Conservation (phyloP, 768 basidiomycete species). For the Trametes maxima region DNA sequence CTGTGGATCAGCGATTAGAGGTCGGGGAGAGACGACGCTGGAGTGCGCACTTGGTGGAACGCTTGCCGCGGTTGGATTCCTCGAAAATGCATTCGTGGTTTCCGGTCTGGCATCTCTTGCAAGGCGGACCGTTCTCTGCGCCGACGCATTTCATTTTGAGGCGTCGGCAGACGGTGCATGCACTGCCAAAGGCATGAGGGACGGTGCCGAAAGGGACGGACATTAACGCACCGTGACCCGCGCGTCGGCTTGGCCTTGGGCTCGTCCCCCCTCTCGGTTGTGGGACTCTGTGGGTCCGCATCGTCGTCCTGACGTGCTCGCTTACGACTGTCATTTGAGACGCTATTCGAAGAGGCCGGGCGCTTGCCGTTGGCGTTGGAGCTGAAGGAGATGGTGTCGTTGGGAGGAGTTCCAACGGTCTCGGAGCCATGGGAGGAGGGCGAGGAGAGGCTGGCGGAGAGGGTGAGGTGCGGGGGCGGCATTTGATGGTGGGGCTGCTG, state of each 20-base stretch:
- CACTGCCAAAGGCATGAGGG: constrained; percentile 48
- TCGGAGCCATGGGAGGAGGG: constrained; percentile 83
- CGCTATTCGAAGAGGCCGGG: constrained; percentile 52
- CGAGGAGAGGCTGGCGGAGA: constrained; percentile 66
- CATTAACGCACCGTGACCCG: constrained; percentile 68
- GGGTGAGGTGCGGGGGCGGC: constrained; percentile 55
- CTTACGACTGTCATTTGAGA: constrained; percentile 49
- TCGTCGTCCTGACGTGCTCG: constrained; percentile 59
- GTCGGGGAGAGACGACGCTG: constrained; percentile 21
- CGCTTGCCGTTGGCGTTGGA: constrained; percentile 65
- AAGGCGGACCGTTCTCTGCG: constrained; percentile 88
- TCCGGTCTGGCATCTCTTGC: constrained; percentile 80
- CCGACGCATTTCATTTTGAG: constrained; percentile 94
- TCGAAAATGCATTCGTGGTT: constrained; percentile 95
- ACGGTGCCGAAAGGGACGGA: constrained; percentile 1
- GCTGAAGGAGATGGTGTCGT: constrained; percentile 53
- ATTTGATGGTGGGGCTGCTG: constrained; percentile 50
- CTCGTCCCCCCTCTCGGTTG: constrained; percentile 53
- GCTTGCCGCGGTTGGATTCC: constrained; percentile 94
- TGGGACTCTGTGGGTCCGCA: constrained; percentile 48
- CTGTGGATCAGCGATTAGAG: constrained; percentile 31
- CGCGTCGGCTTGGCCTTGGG: constrained; percentile 85
- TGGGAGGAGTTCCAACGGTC: constrained; percentile 71
- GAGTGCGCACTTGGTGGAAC: constrained; percentile 69
- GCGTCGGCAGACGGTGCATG: constrained; percentile 89